A percentile compares a stretch with the other conserved stretches of the same genome.
Evolutionary conservation across 306 rosid genomes (phyloP).

Genomic region (Trifolium subterraneum): DNA sequence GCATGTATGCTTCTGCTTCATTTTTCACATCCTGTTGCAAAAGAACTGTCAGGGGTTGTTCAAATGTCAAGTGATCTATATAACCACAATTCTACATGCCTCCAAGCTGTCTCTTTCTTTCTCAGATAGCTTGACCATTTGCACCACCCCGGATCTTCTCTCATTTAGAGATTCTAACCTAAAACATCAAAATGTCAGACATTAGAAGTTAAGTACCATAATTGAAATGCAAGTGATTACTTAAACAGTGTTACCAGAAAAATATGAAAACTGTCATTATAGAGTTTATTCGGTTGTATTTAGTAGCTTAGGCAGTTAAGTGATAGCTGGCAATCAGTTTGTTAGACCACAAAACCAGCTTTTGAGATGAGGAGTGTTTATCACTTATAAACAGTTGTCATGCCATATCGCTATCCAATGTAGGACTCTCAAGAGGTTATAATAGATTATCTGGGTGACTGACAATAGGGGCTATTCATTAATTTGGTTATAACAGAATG

Average conservation of each 20-base stretch:
- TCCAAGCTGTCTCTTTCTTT: conserved; percentile 94
- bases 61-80: conserved; percentile 23
- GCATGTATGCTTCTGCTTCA: conserved; percentile 91
- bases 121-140: conserved; percentile 98
- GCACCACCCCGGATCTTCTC: conserved; percentile 89
- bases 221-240: neutral
- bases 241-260: neutral
- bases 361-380: neutral
- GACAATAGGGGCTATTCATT: neutral
- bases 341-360: neutral
- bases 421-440: neutral
- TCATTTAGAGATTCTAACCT: conserved; percentile 91
- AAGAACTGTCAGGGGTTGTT: conserved; percentile 33
- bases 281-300: neutral
- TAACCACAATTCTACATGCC: conserved; percentile 56
- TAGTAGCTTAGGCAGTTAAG: neutral
- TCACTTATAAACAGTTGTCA: neutral
- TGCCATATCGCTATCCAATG: neutral
- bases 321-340: neutral
- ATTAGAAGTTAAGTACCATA: conserved; percentile 13
- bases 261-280: neutral
- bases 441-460: neutral
- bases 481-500: neutral
- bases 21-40: conserved; percentile 84
- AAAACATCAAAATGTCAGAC: conserved; percentile 40